Evolutionary conservation across 1,284 basidiomycete genomes (phyloP), one percentile per base, ranked within the genome.

Genomic region (Cutaneotrichosporon dermatis): DNA sequence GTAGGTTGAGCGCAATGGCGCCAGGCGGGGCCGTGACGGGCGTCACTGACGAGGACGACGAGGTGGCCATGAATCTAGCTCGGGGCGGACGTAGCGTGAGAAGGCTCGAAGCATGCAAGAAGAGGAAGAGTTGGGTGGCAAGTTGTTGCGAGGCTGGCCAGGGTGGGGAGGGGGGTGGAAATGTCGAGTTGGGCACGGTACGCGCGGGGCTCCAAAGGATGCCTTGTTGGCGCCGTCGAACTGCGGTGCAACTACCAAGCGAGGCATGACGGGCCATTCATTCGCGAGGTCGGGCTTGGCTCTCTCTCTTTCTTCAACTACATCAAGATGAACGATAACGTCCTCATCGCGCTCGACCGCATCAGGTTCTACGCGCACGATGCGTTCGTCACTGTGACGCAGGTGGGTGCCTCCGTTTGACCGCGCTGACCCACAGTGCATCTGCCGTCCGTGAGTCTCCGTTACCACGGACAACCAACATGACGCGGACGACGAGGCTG

Each of bases 371-470:
- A 73, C 58, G 66, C 69, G 2, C 54, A 60, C 41, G 69, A 71
- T 61, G 63, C 72, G 25, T 55, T 73, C 51, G 60, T 73, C 33
- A 74, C 73, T 2, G 54, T 75, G 10, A 67, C 71, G 1, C 72
- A 75, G 57, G 73, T 73, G 51, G 55, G 72, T 64, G 25, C 25
- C 25, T 6, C 34, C 36, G 4, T 33, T 42, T 7, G 12, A 13
- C 11, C 36, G 50, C 10, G 40, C 46, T 43, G 11, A 59, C 54
- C 45, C 5, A 25, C 64, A 78, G 71, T 78, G 76, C 58, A 72
- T 79, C 54, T 79, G 78, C 69, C 73, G 72, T 61, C 78, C 78
- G 75, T 76, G 49, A 64, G 73, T 68, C 25, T 3, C 13, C 25
- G 25, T 25, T 25, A 25, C 3, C 25, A 25, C 25, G 25, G 25